Conservation (phyloP, 768 basidiomycete genomes). For the Cystofilobasidium bisporidii region DNA sequence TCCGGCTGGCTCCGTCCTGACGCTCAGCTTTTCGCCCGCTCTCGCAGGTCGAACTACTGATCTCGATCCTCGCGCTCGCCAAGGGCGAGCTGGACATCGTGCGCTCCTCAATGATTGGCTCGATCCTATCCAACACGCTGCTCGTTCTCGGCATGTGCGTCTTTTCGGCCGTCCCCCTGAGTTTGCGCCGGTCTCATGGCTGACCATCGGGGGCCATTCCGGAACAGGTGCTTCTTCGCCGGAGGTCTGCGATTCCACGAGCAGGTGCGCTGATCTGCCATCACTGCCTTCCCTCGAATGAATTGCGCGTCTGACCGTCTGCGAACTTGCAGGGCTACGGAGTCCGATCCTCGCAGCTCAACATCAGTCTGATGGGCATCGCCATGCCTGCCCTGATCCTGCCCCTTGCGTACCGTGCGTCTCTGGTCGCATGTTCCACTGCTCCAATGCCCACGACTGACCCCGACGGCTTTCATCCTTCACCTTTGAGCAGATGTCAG, state of each 20-base stretch:
- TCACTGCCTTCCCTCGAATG: no score
- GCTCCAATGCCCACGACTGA: background rate
- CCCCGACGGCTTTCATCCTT: conserved; percentile 10
- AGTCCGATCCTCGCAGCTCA: conserved; percentile 25
- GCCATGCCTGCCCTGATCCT: conserved; percentile 19
- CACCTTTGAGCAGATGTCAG: no score
- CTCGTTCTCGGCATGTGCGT: conserved; percentile 26
- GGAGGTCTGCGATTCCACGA: conserved; percentile 28
- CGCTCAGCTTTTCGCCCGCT: no score
- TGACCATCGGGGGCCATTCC: no score
- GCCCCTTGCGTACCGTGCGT: no score
- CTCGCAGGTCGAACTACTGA: conserved; percentile 22
- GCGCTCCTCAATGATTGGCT: conserved; percentile 25
- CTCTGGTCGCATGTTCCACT: no score
- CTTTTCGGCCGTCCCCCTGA: background rate
- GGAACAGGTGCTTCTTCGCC: conserved; percentile 7
- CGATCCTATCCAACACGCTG: conserved; percentile 25
- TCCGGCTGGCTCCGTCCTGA: no score
- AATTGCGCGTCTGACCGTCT: no score
- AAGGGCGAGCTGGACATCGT: conserved; percentile 30
- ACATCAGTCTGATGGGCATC: conserved; percentile 25
- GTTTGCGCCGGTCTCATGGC: no score
- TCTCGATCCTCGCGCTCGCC: conserved; percentile 27
- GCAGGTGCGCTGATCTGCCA: no score
- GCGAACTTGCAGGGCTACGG: conserved; percentile 28